Evolutionary conservation across 352 stramenopile genomes (phyloP), one percentile per base, ranked within the genome.

Genomic region (Globisporangium emineosum): DNA sequence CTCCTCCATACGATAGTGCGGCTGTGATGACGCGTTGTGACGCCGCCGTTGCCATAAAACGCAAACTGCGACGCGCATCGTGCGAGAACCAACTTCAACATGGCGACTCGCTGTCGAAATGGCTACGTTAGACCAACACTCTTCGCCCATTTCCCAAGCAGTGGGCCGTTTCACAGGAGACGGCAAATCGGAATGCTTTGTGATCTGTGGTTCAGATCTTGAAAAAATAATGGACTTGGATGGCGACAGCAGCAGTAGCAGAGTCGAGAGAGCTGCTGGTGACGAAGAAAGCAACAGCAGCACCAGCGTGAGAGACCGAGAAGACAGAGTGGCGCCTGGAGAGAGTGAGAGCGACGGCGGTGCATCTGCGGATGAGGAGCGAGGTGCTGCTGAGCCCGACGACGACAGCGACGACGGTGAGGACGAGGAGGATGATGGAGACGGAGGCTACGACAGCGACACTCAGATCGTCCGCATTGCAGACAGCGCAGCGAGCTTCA

Each of bases 401-500:
- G 21, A 1, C 27, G 40, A 37, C 9, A 32, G 21, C 13, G 29
- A 29, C 29, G 27, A 55, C n/a, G 23, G 6, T 17, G 64, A 30
- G 17, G 43, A 54, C 23, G 57, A 19, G 35, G 33, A 60, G 13
- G 59, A 21, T 5, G 37, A 58, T 1, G 56, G 29, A 17, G 64
- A 55, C 35, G 47, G 21, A n/a, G 66, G 25, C 6, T 56, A 65
- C 25, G 57, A 61, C 47, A 66, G 59, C 17, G 66, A 68, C 19
- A 32, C 32, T 13, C 54, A 69, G 23, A 21, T 60, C n/a, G 2
- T 50, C 9, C 55, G 53, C n/a, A 74, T 79, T 19, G 68, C 65
- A 5, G 57, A 65, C 27, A 75, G 68, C 29, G 68, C 58, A 13
- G 37, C 68, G 43, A 64, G 60, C 21, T 80, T 76, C 37, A 65